Conservation (phyloP, 306 rosid species). For the Lupinus albus region DNA sequence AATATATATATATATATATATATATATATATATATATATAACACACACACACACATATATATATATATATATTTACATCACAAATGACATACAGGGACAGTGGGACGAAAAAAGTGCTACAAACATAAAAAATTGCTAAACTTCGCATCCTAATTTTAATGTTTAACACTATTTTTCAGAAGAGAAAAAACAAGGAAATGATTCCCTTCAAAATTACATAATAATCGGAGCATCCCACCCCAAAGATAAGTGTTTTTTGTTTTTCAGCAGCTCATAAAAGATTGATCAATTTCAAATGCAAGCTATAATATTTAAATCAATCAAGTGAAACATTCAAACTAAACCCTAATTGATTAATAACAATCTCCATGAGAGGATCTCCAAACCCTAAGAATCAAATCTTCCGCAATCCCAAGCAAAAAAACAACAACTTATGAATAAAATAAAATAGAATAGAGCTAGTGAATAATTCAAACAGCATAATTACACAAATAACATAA, state of each 20-base stretch:
- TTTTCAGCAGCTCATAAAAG: neutral
- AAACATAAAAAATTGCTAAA: neutral
- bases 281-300: conserved; percentile 4
- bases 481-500: neutral
- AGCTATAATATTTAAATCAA: neutral
- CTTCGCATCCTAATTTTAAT: neutral
- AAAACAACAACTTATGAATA: neutral
- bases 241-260: neutral
- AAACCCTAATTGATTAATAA: neutral
- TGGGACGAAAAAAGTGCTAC: neutral
- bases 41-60: too few species aligned
- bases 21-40: too few species aligned
- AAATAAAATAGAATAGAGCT: neutral
- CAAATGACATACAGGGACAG: too few species aligned
- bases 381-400: conserved; percentile 1
- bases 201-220: neutral
- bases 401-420: neutral
- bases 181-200: neutral
- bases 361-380: neutral
- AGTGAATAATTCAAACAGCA: neutral
- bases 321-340: conserved; percentile 1
- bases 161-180: neutral
- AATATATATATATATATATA: too few species aligned
- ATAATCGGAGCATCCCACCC: neutral
- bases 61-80: too few species aligned